Evolutionary conservation across 2,329 filamentous ascomycete species (phyloP).

Genomic region (Eutypa lata): DNA sequence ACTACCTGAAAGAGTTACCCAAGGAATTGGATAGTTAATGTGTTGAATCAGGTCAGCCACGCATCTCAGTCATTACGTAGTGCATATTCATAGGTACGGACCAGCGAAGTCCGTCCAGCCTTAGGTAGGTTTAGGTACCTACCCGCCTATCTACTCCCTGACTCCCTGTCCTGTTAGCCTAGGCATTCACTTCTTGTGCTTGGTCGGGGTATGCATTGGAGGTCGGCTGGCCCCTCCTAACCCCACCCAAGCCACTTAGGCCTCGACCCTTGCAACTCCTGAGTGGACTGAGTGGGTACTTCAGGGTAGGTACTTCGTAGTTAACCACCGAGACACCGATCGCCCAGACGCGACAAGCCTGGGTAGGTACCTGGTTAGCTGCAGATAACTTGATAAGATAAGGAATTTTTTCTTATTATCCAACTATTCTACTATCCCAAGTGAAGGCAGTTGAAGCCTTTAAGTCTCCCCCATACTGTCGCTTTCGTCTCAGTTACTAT

Average conservation of each 20-base stretch:
- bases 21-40: no score
- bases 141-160: no score
- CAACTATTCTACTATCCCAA: no score
- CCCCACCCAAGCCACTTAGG: not conserved
- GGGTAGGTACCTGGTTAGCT: not conserved
- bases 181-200: no score
- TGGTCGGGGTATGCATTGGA: not conserved
- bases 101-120: not conserved
- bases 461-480: not conserved
- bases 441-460: no score
- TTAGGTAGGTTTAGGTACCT: not conserved
- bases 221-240: not conserved
- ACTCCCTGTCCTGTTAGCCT: no score
- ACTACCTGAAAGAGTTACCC: not conserved
- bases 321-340: not conserved
- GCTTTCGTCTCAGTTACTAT: slow-evolving; percentile 9
- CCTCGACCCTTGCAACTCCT: not conserved
- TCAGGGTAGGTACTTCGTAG: no score
- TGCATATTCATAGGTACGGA: not conserved
- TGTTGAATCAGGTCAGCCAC: not conserved
- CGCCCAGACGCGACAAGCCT: not conserved
- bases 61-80: not conserved
- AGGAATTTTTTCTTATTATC: not conserved
- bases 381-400: not conserved
- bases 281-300: not conserved